These are phyloP conservation scores for Scedosporium boydii DNA, from an alignment of 2,329 filamentous ascomycete species.

Conservation along the genomic window DNA sequence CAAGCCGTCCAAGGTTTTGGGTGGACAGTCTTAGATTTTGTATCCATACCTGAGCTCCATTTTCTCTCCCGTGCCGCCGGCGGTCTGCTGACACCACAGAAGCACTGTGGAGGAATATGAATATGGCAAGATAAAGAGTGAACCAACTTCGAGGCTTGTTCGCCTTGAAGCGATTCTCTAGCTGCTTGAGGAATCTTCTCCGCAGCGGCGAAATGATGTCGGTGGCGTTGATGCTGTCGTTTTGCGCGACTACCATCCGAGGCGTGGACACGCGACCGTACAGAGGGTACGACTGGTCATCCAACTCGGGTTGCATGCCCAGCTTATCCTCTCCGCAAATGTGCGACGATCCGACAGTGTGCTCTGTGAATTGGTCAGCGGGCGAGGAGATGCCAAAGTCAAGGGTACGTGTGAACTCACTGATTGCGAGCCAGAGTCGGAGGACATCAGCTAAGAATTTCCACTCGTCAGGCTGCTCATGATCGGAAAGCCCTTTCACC, in stretches of 20 bases:
- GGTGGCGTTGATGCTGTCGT: conserved; percentile 30
- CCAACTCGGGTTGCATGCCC: conserved; percentile 25
- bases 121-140: conserved; percentile 8
- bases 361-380: conserved; percentile 21
- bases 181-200: conserved; percentile 21
- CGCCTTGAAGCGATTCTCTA: conserved; percentile 25
- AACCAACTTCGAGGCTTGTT: conserved; percentile 18
- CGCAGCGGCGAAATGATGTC: conserved; percentile 24
- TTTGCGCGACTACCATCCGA: conserved; percentile 35
- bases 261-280: conserved; percentile 28
- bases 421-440: conserved; percentile 34
- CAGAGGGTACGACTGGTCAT: conserved; percentile 27
- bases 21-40: conserved; percentile 4
- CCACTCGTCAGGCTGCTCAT: conserved; percentile 17
- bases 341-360: conserved; percentile 33
- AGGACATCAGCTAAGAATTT: conserved; percentile 31
- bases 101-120: conserved; percentile 18
- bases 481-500: background rate
- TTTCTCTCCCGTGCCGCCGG: conserved; percentile 30
- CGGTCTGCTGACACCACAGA: conserved; percentile 30
- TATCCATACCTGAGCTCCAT: conserved; percentile 16
- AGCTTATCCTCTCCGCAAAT: conserved; percentile 30
- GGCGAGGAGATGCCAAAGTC: background rate
- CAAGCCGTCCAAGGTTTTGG: background rate
- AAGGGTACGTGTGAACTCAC: conserved; percentile 22